Conservation (phyloP, 225 moss, liverwort and hornwort species). For the Bryoerythrophyllum caledonicum region DNA sequence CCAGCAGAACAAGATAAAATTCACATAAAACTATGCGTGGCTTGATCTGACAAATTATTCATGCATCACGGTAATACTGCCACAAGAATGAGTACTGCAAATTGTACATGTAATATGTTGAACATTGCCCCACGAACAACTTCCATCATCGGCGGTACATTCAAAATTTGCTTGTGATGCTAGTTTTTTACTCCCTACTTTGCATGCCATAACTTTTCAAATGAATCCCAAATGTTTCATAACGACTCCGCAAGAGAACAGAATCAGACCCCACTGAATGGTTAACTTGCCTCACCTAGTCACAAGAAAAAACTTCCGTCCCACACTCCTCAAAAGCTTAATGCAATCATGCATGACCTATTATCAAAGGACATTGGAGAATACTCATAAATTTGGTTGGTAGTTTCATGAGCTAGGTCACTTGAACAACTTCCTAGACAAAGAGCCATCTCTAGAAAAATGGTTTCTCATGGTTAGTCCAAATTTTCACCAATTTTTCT, state of each 20-base stretch:
- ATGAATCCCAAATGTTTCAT: slow-evolving; percentile 12
- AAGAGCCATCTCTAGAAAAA: not conserved
- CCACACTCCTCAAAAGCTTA: not conserved
- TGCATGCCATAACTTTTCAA: slow-evolving; percentile 85
- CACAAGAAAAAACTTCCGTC: not conserved
- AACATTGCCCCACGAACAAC: slow-evolving; percentile 94
- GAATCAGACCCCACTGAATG: not conserved
- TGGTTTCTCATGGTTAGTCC: not conserved
- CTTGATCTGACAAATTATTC: not conserved
- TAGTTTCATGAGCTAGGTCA: slow-evolving; percentile 14
- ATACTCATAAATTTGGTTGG: not conserved
- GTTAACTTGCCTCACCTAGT: not conserved
- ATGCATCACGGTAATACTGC: not conserved
- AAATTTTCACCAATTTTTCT: too few relatives aligned
- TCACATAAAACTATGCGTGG: slow-evolving; percentile 6
- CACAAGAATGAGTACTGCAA: not conserved
- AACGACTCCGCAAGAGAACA: not conserved
- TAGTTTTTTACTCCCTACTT: slow-evolving; percentile 78
- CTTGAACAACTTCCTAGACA: not conserved
- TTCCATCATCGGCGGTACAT: slow-evolving; percentile 99
- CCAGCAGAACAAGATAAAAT: slow-evolving; percentile 13
- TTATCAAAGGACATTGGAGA: not conserved
- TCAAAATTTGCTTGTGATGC: slow-evolving; percentile 76
- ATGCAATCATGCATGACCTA: not conserved
- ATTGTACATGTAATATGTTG: slow-evolving; percentile 74